Evolutionary conservation across 306 rosid species (phyloP), one percentile per base, ranked within the genome.

Genomic region (Prunus armeniaca): DNA sequence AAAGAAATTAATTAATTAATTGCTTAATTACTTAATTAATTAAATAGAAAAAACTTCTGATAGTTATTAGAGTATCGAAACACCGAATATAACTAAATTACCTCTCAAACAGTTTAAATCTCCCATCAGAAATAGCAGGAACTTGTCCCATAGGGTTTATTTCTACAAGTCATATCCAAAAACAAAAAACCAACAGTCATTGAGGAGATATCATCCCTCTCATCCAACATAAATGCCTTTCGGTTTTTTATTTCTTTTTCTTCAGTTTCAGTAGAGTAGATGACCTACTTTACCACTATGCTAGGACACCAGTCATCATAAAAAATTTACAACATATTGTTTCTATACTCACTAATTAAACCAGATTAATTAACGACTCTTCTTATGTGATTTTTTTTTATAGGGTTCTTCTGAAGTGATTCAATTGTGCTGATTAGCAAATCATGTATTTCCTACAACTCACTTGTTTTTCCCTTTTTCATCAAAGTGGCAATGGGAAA

Each of bases 101-200:
- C 98, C 97, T 95, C 73, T 95, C 98, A 80, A 88, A 92, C 64
- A 90, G 87, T 82, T 84, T 90, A 82, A 89, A 88, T 70, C 87
- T 85, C 83, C 97, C 98, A 81, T 95, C 93, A 82, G 84, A 87
- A 77, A 95, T 90, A 57, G 91, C 89, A 27, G 98, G 97, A 73
- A 95, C 87, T 80, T 89, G 81, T 80, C 66, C 81, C 81, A 95
- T 69, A 56, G 98, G 98, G 82, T 94, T 94, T 75, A 91, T 70
- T 11, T 85, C 98, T 94, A 93, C 84, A 77, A 5, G 30, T 32
- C 28, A 80, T 7, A 83, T 38, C 3, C 46, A 65, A 81, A 63
- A 17, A 30, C n/a, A 55, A 65, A 66, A 68, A 66, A 69, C 22
- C 19, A 1, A 22, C 2, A 57, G 52, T n/a, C 65, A 14, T 12